Percentiles rank a stretch among this genome's conserved stretches.
Evolutionary conservation across 495 filamentous ascomycete species (phyloP).

Genomic region (Penicillium coprophilum): DNA sequence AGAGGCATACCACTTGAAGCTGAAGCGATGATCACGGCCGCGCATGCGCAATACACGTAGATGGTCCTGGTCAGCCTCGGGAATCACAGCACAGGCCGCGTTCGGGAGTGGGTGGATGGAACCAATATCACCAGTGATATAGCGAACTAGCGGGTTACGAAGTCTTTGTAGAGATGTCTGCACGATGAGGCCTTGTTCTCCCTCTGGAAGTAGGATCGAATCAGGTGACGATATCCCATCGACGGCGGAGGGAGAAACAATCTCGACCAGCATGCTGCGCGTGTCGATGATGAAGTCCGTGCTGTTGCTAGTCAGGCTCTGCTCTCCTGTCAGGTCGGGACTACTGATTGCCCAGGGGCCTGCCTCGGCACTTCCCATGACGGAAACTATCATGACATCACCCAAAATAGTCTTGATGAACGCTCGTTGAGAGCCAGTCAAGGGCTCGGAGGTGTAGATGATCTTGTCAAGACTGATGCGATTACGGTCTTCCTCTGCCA

Average conservation of each 20-base stretch:
- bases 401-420: constrained; percentile 15
- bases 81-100: constrained; percentile 1
- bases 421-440: constrained; percentile 19
- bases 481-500: constrained; percentile 9
- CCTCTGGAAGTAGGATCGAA: constrained; percentile 17
- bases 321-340: constrained; percentile 10
- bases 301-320: background rate
- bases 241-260: constrained; percentile 20
- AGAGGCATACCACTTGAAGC: constrained; percentile 32
- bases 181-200: constrained; percentile 30
- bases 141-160: constrained; percentile 41
- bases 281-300: constrained; percentile 36
- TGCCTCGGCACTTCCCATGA: constrained; percentile 33
- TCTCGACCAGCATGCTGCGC: constrained; percentile 33
- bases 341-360: constrained; percentile 27
- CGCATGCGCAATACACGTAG: constrained; percentile 27
- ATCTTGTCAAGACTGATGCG: constrained; percentile 21
- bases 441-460: constrained; percentile 32
- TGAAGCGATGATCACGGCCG: constrained; percentile 36
- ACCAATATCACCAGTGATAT: constrained; percentile 39
- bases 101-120: constrained; percentile 32
- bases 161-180: constrained; percentile 38
- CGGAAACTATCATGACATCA: constrained; percentile 23
- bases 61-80: constrained; percentile 9
- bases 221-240: background rate